Evolutionary conservation across 179 eudicot species (phyloP).

Genomic region (Amaranthus tricolor): DNA sequence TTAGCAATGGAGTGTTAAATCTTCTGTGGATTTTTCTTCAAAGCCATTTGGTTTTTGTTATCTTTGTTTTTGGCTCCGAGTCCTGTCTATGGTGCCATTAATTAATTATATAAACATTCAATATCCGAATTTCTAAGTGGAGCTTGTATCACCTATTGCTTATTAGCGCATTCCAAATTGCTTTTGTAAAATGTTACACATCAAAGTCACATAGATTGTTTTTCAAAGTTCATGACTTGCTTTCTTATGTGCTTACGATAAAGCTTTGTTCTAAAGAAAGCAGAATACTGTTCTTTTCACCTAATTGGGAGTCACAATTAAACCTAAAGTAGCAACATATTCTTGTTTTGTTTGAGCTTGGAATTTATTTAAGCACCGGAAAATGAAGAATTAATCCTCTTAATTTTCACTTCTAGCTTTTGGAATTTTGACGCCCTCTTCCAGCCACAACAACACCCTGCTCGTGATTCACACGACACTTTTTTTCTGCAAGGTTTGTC

Average conservation of each 20-base stretch:
- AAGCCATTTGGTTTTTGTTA: background rate
- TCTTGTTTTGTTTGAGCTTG: conserved; percentile 1
- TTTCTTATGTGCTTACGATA: background rate
- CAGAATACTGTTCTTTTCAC: background rate
- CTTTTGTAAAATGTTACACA: background rate
- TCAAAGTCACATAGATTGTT: background rate
- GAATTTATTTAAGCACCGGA: background rate
- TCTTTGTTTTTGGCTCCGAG: background rate
- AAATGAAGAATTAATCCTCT: background rate
- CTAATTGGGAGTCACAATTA: background rate
- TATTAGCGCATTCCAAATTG: background rate
- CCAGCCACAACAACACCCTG: conserved; percentile 99
- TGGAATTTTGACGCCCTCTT: conserved; percentile 95
- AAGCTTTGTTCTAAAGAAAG: background rate
- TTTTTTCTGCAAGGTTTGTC: conserved; percentile 77
- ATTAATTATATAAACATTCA: background rate
- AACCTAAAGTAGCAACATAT: background rate
- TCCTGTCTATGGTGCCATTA: background rate
- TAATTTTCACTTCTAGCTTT: conserved; percentile 48
- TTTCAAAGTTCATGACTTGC: background rate
- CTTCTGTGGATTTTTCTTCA: background rate
- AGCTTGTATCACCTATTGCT: background rate
- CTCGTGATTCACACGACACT: conserved; percentile 99
- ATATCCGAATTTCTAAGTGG: background rate
- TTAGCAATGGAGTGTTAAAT: too few species aligned